Percentiles rank a stretch among this genome's conserved stretches.
phyloP scores from a whole-genome alignment of 2,329 filamentous ascomycete genomes.

The Claviceps maximensis region DNA sequence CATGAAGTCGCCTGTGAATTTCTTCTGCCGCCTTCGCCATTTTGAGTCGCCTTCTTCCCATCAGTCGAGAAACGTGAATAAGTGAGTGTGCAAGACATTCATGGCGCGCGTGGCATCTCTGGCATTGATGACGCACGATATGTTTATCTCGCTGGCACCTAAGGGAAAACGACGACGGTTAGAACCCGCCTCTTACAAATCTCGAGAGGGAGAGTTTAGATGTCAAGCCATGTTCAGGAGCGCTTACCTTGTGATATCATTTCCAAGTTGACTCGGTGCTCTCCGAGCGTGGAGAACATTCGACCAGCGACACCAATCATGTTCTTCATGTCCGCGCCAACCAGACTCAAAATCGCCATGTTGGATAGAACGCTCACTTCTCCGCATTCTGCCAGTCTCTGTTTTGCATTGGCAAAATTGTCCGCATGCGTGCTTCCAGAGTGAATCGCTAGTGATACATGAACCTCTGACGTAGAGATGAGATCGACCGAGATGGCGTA shows the following conservation, averaged over 20 bases:
- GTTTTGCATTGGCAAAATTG: slow-evolving; percentile 52
- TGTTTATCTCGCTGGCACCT: slow-evolving; percentile 98
- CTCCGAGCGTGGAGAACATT: slow-evolving; percentile 90
- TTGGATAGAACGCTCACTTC: slow-evolving; percentile 80
- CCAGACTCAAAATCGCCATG: slow-evolving; percentile 92
- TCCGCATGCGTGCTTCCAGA: slow-evolving; percentile 53
- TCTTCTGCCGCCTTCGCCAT: background rate
- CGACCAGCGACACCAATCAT: slow-evolving; percentile 87
- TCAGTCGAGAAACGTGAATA: slow-evolving; percentile 87
- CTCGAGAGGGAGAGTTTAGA: too few species aligned
- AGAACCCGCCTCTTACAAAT: background rate
- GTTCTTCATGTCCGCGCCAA: slow-evolving; percentile 94
- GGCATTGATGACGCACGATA: slow-evolving; percentile 92
- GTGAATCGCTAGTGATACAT: slow-evolving; percentile 94
- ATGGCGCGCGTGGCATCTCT: slow-evolving; percentile 83
- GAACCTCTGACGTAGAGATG: slow-evolving; percentile 92
- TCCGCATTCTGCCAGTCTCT: slow-evolving; percentile 66
- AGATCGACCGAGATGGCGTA: slow-evolving; percentile 85
- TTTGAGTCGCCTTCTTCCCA: slow-evolving; percentile 1
- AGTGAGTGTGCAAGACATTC: slow-evolving; percentile 90
- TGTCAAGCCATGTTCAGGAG: background rate
- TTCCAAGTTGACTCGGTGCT: slow-evolving; percentile 92
- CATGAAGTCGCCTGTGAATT: background rate
- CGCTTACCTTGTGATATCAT: slow-evolving; percentile 98
- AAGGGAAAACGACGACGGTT: background rate